These are phyloP conservation scores for Aspergillus piperis DNA, from an alignment of 2,329 filamentous ascomycete genomes.

Conservation along the genomic window DNA sequence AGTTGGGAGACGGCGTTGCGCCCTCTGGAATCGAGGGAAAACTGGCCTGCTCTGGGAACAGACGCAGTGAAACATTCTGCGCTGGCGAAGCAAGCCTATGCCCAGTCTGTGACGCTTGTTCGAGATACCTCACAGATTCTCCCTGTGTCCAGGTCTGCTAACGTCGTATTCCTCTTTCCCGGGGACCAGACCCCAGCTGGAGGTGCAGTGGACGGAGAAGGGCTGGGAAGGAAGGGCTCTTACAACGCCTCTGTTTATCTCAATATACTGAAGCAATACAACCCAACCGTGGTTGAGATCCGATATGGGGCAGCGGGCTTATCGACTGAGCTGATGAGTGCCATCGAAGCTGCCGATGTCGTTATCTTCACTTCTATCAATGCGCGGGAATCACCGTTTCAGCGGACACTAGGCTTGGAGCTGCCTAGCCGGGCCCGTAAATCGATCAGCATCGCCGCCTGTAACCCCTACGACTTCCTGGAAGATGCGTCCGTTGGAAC, in stretches of 20 bases:
- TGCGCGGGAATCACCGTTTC: conserved; percentile 40
- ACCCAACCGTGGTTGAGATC: conserved; percentile 33
- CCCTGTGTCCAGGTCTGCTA: conserved; percentile 32
- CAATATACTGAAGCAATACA: conserved; percentile 32
- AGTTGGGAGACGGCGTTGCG: conserved; percentile 34
- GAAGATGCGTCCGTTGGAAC: conserved; percentile 39
- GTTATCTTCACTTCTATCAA: conserved; percentile 46
- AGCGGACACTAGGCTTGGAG: conserved; percentile 38
- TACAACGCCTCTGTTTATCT: conserved; percentile 37
- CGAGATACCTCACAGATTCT: conserved; percentile 33
- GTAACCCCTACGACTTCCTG: conserved; percentile 49
- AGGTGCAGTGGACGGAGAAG: conserved; percentile 44
- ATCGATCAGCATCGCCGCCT: conserved; percentile 44
- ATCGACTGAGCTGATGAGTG: conserved; percentile 32
- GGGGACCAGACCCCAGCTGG: conserved; percentile 36
- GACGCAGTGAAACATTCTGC: conserved; percentile 18
- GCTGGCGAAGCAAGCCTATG: conserved; percentile 40
- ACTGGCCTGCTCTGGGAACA: conserved; percentile 27
- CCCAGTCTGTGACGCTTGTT: conserved; percentile 45
- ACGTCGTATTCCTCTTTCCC: conserved; percentile 42
- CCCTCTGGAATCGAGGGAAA: conserved; percentile 16
- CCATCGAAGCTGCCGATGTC: conserved; percentile 38
- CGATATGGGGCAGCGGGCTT: conserved; percentile 35
- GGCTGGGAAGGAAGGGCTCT: conserved; percentile 33
- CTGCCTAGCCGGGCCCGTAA: conserved; percentile 32